A percentile compares a stretch with the other conserved stretches of the same genome.
These are phyloP conservation scores for Kodamaea kaohsiungensis DNA, from an alignment of 805 yeast genomes.

Conservation along the genomic window DNA sequence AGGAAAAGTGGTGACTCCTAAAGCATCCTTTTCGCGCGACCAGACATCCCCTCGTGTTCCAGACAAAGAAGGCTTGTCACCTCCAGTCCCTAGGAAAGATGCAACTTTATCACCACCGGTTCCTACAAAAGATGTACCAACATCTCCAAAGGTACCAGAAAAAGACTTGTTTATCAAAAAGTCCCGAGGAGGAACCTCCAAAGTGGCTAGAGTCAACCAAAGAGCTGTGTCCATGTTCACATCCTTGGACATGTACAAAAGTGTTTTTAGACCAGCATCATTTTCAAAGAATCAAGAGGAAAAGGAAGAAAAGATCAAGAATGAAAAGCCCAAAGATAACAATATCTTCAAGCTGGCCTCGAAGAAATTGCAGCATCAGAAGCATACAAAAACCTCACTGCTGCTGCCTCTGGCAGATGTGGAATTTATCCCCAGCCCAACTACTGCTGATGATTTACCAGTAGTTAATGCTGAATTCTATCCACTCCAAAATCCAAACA, in stretches of 20 bases:
- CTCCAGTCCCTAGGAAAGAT: not conserved
- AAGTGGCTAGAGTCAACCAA: slow-evolving; percentile 1
- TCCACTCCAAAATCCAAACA: not conserved
- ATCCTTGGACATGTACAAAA: slow-evolving; percentile 12
- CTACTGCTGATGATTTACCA: not conserved
- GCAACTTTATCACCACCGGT: not conserved
- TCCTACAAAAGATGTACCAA: not conserved
- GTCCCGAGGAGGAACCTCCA: slow-evolving; percentile 6
- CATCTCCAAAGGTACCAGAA: slow-evolving; percentile 9
- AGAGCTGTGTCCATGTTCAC: slow-evolving; percentile 14
- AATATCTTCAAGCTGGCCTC: not conserved
- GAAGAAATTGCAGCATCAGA: not conserved
- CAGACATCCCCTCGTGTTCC: not conserved
- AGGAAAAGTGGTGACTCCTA: not conserved
- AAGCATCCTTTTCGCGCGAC: not conserved
- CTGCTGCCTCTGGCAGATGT: slow-evolving; percentile 4
- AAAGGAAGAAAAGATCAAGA: not conserved
- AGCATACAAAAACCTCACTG: not conserved
- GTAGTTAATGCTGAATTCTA: not conserved
- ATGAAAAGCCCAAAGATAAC: not conserved
- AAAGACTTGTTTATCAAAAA: slow-evolving; percentile 11
- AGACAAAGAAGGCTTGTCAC: not conserved
- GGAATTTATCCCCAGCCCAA: not conserved
- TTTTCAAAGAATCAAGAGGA: not conserved
- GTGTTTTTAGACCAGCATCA: slow-evolving; percentile 2